Base-by-base conservation (phyloP, 495 filamentous ascomycete species). In the Penicillium arizonense region DNA sequence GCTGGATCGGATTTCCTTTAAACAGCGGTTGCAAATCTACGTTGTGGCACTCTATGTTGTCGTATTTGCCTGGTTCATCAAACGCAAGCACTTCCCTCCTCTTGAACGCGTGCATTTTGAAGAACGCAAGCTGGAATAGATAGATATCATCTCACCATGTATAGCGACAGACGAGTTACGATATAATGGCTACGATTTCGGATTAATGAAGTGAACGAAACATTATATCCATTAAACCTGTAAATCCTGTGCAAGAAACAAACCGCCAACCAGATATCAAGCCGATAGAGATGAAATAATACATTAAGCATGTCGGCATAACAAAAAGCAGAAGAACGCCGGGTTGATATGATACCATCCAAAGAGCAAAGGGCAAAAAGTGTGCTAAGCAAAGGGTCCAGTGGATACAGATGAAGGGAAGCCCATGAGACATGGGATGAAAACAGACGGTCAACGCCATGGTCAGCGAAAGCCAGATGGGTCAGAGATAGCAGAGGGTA, bases 1-100 rank as follows among this genome's bases (percentile, higher is more conserved):
- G 2, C 7, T 47, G 14, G 62, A 66, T 46, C 44, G 53, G 3
- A 18, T 66, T 11, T 50, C 56, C 5, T 11, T 61, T 3, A 42
- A 39, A 18, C 58, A 65, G 24, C 57, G 58, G 3, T 14, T 55
- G 5, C 37, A 52, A 33, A 51, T 61, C 9, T 14, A 52, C 13
- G 11, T 53, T 2, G 47, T 53, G 32, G 38, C 58, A 5, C 9
- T 59, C 0, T 54, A 53, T 40, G 46, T 65, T 7, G 5, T 64
- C 45, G 5, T 59, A 10, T 67, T 69, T 43, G 64, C 63, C 1
- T 69, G 65, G 65, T 23, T 63, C n/a, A n/a, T 58, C 10, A 60
- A 48, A 32, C 41, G 49, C 8, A 55, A 45, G 44, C 57, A 60
- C 34, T 37, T 61, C 13, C 11, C 43, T 21, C 23, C 55, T 2